phyloP scores from a whole-genome alignment of 2,329 filamentous ascomycete species.

The Colletotrichum sublineola region DNA sequence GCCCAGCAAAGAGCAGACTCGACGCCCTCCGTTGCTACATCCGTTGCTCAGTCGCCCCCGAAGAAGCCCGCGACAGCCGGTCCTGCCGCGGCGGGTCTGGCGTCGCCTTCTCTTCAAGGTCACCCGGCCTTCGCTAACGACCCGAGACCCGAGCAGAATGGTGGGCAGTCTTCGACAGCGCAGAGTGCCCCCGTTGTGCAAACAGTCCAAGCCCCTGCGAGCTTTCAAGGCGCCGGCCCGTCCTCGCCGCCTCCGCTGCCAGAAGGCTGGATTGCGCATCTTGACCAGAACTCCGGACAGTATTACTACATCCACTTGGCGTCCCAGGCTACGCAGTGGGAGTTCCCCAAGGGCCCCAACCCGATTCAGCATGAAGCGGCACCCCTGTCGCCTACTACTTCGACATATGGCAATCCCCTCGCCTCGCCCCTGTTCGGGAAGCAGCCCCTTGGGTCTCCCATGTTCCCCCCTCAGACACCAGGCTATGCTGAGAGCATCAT shows the following conservation, averaged over 20 bases:
- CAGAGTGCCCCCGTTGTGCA: constrained; percentile 28
- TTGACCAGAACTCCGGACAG: constrained; percentile 95
- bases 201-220: constrained; percentile 56
- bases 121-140: constrained; percentile 96
- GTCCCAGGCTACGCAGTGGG: constrained; percentile 97
- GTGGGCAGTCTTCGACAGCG: constrained; percentile 50
- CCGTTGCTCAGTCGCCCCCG: constrained; percentile 50
- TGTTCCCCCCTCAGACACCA: constrained; percentile 85
- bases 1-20: constrained; percentile 47
- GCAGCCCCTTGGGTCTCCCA: constrained; percentile 81
- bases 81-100: constrained; percentile 50
- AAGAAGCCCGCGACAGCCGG: constrained; percentile 48
- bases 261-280: constrained; percentile 97
- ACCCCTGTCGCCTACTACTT: constrained; percentile 85
- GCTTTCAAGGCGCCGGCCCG: constrained; percentile 66
- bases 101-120: constrained; percentile 67
- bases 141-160: constrained; percentile 66
- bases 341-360: constrained; percentile 96
- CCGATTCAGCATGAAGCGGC: constrained; percentile 86
- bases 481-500: constrained; percentile 89
- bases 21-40: constrained; percentile 46
- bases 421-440: constrained; percentile 77
- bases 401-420: constrained; percentile 81
- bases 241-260: constrained; percentile 92
- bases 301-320: constrained; percentile 99